These are phyloP conservation scores for Neurospora sp. DNA, from an alignment of 495 filamentous ascomycete genomes.

Conservation along the genomic window DNA sequence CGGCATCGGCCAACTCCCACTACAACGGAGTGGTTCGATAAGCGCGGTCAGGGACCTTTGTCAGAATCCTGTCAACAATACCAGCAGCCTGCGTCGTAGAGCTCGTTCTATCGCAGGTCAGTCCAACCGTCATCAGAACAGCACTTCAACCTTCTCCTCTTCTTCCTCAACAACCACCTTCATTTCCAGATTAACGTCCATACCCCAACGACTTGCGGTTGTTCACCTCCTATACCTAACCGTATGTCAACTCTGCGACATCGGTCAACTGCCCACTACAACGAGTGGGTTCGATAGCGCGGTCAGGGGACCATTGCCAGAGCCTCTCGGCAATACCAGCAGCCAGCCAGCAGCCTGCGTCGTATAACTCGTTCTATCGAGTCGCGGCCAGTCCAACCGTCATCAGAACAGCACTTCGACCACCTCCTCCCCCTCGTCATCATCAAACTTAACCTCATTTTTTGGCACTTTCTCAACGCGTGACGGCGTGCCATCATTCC, in stretches of 20 bases:
- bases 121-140: constrained; percentile 4
- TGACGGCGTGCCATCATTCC: background rate
- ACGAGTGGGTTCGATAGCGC: background rate
- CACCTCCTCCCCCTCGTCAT: background rate
- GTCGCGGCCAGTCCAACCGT: constrained; percentile 15
- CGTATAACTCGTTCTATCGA: constrained; percentile 43
- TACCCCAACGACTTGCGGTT: no score
- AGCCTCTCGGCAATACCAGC: constrained; percentile 18
- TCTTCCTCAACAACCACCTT: no score
- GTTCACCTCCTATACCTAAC: background rate
- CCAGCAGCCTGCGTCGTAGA: constrained; percentile 27
- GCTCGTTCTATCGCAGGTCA: constrained; percentile 40
- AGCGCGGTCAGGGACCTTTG: background rate
- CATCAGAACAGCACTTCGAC: background rate
- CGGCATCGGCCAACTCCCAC: constrained; percentile 29
- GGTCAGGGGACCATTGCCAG: constrained; percentile 20
- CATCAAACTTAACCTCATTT: background rate
- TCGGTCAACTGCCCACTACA: background rate
- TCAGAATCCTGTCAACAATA: background rate
- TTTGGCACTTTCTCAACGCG: background rate
- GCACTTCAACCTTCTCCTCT: background rate
- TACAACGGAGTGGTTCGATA: constrained; percentile 38
- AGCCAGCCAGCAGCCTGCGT: constrained; percentile 17
- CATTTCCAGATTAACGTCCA: no score
- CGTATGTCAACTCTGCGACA: background rate